A percentile compares a stretch with the other conserved stretches of the same genome.
phyloP scores from a whole-genome alignment of 208 protist genomes.

The Trypanosomatidae sp. region DNA sequence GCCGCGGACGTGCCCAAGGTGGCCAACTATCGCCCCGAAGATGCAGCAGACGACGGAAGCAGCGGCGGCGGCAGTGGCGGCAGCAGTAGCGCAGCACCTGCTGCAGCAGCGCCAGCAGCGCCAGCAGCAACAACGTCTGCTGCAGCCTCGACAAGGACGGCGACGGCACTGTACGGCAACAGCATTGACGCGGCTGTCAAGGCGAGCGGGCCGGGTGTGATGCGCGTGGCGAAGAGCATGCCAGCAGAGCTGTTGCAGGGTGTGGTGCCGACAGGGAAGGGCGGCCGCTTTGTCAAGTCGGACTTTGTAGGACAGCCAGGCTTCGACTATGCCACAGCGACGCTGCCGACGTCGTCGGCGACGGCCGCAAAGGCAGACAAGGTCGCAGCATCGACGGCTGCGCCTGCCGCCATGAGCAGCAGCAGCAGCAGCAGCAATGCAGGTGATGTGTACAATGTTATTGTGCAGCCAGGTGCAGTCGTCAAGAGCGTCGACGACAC shows the following conservation, averaged over 20 bases:
- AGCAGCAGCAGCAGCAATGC: background rate
- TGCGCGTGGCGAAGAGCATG: constrained; percentile 61
- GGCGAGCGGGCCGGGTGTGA: constrained; percentile 66
- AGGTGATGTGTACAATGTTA: constrained; percentile 35
- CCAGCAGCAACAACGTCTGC: constrained; percentile 5
- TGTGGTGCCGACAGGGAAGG: constrained; percentile 51
- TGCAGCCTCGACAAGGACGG: constrained; percentile 3
- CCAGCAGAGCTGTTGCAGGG: constrained; percentile 14
- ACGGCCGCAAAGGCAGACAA: background rate
- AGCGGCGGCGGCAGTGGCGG: too few relatives aligned
- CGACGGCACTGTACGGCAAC: constrained; percentile 24
- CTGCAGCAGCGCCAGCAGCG: constrained; percentile 13
- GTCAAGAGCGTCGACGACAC: constrained; percentile 60
- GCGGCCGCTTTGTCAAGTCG: constrained; percentile 59
- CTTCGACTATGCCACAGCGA: constrained; percentile 43
- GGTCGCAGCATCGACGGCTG: constrained; percentile 2
- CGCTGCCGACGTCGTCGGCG: background rate
- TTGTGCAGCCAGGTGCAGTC: constrained; percentile 27
- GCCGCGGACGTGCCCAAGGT: constrained; percentile 62
- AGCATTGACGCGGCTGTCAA: constrained; percentile 46
- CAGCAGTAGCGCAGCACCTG: constrained; percentile 7
- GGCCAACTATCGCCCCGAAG: constrained; percentile 29
- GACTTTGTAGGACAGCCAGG: constrained; percentile 65
- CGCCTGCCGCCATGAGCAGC: background rate
- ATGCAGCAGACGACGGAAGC: constrained; percentile 9